These are phyloP conservation scores for Daldinia sp. DNA, from an alignment of 2,329 filamentous ascomycete species.

Conservation along the genomic window DNA sequence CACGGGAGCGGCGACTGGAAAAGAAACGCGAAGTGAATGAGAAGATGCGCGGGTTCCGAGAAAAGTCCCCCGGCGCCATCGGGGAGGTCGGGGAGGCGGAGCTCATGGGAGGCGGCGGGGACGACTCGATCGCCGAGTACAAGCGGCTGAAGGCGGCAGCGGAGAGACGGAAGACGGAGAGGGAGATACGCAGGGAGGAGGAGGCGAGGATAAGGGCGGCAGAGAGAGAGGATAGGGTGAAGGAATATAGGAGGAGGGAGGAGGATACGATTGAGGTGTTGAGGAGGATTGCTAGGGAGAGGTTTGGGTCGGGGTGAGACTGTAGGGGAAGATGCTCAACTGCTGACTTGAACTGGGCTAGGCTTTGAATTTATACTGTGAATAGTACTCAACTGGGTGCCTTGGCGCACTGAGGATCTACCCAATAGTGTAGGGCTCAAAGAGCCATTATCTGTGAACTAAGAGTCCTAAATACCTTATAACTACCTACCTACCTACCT, in stretches of 20 bases:
- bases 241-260: slow-evolving; percentile 79
- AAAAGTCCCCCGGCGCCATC: slow-evolving; percentile 71
- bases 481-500: too few relatives aligned
- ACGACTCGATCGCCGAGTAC: slow-evolving; percentile 62
- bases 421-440: background rate
- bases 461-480: too few relatives aligned
- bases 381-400: too few relatives aligned
- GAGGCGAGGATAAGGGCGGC: slow-evolving; percentile 77
- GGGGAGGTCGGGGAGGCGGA: slow-evolving; percentile 75
- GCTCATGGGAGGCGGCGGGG: slow-evolving; percentile 73
- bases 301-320: slow-evolving; percentile 70
- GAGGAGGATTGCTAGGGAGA: slow-evolving; percentile 79
- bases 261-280: slow-evolving; percentile 86
- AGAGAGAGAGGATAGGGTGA: slow-evolving; percentile 82
- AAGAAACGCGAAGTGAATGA: slow-evolving; percentile 81
- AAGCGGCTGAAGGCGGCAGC: slow-evolving; percentile 74
- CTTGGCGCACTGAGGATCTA: background rate
- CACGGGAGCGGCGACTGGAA: slow-evolving; percentile 85
- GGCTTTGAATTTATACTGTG: too few relatives aligned
- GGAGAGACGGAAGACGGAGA: slow-evolving; percentile 82
- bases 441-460: too few relatives aligned
- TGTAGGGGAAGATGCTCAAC: background rate
- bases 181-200: slow-evolving; percentile 86
- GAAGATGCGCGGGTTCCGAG: slow-evolving; percentile 78
- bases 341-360: too few relatives aligned